Evolutionary conservation across 2,329 filamentous ascomycete genomes (phyloP).

Genomic region (Geosmithia putterillii): DNA sequence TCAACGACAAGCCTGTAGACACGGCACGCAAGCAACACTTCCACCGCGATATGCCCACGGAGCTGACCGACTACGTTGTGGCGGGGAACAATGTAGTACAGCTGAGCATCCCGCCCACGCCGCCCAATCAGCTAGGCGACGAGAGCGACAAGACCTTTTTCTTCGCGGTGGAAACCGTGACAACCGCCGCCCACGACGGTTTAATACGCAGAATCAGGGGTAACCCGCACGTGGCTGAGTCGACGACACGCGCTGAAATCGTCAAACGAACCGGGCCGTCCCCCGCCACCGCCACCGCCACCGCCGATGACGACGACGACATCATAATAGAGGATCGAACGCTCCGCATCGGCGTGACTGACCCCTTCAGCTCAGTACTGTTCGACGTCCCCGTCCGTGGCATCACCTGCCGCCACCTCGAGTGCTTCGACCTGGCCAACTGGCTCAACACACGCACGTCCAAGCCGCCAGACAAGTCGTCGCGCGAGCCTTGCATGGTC

Average conservation of each 20-base stretch:
- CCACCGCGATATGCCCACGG: conserved; percentile 62
- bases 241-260: conserved; percentile 12
- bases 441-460: conserved; percentile 58
- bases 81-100: conserved; percentile 50
- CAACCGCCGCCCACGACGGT: conserved; percentile 34
- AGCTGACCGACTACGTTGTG: conserved; percentile 51
- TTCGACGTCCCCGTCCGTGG: conserved; percentile 65
- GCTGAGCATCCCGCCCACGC: conserved; percentile 27
- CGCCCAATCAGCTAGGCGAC: conserved; percentile 15
- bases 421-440: conserved; percentile 82
- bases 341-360: conserved; percentile 46
- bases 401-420: conserved; percentile 56
- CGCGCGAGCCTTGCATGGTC: conserved; percentile 37
- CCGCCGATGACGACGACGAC: conserved; percentile 45
- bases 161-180: conserved; percentile 59
- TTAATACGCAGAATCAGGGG: conserved; percentile 21
- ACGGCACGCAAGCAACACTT: conserved; percentile 58
- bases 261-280: neutral
- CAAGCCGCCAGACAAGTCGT: conserved; percentile 16
- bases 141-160: conserved; percentile 27
- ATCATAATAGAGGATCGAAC: conserved; percentile 44
- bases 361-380: conserved; percentile 53
- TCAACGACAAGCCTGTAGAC: conserved; percentile 50
- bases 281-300: conserved; percentile 2
- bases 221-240: conserved; percentile 11